Evolutionary conservation across 805 yeast species (phyloP), one percentile per base, ranked within the genome.

Genomic region (Saccharomycopsis olivae): DNA sequence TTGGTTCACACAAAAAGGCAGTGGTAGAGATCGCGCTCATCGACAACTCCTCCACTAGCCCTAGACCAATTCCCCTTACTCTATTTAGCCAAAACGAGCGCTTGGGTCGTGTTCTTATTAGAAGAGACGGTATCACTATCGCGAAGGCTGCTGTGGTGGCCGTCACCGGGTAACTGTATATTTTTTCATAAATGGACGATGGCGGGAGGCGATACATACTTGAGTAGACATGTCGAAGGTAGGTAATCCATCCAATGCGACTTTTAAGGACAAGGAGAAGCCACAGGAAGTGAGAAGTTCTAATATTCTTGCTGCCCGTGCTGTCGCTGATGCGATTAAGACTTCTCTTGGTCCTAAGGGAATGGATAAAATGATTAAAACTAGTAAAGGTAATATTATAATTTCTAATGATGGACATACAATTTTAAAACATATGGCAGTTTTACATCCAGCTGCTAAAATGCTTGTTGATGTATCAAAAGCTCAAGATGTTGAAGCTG

Each of bases 401-500:
- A 88, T 92, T 51, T 87, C 97, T 48, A 92, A 92, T 60, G 99
- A 92, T 62, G 99, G 99, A 25, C 97, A 94, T 61, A 92, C 99
- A 3, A 92, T 92, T 51, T 67, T 89, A 51, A 78, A 84, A 53
- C 96, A 92, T 60, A 92, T 92, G 97, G 97, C 98, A 1, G 94
- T 92, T 37, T 71, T 92, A 57, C 98, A 92, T 58, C 99, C 99
- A 2, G 99, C 96, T 2, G 98, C 98, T 1, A 81, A 87, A 55
- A 92, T 92, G 97, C 66, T 76, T n/a, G 98, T 92, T 33, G 97
- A 92, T 57, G 84, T 92, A 20, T 81, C 95, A 44, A 96, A 88
- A 31, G 97, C 98, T 1, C 99, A 92, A 63, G 99, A 92, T 53
- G 82, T 88, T 29, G 99, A 88, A 61, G 98, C 97, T n/a, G 99